Base-by-base conservation (phyloP, 2,329 filamentous ascomycete species). In the Zarea fungicola region DNA sequence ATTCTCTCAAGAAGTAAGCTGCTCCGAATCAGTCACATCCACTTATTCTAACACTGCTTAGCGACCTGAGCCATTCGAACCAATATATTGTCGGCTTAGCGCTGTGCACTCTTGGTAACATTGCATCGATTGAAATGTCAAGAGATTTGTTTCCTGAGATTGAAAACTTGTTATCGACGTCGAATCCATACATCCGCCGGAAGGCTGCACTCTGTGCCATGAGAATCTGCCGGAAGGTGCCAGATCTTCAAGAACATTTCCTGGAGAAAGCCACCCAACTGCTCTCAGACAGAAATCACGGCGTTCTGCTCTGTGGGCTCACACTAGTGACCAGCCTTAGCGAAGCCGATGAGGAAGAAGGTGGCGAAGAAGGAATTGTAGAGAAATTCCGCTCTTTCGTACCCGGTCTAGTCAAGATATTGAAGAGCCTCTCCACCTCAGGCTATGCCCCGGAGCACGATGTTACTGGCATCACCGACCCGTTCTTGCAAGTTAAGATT, bases 121-220 rank as follows among this genome's bases (percentile, higher is more conserved):
- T 99, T 60, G 92, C 95, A 51, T 96, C 92, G 1, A 78, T 97
- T 62, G 93, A 99, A 67, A 99, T 99, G 93, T 95, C 93, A 16
- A 81, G 93, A 75, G 93, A 99, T 70, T 75, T 99, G 18, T 99
- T 99, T 67, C 82, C 90, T 57, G 92, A 99, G 76, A 88, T 99
- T 65, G 95, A 99, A 69, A 88, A 80, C 53, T 83, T 97, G 42
- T 75, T 99, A 55, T 87, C 90, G 35, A 96, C 91, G 42, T 85
- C 90, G 46, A 99, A 99, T 66, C 93, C 93, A n/a, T 99, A 99
- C 65, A 96, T 99, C 64, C 82, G 93, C 59, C 83, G 93, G 59
- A 99, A 99, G 74, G 93, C 93, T 16, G 93, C 93, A 4, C 78
- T 99, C n/a, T 99, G 93, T 70, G 93, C 93, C 43, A 99, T 99